phyloP scores from a whole-genome alignment of 2,329 filamentous ascomycete genomes.

The Penicillium sp. region DNA sequence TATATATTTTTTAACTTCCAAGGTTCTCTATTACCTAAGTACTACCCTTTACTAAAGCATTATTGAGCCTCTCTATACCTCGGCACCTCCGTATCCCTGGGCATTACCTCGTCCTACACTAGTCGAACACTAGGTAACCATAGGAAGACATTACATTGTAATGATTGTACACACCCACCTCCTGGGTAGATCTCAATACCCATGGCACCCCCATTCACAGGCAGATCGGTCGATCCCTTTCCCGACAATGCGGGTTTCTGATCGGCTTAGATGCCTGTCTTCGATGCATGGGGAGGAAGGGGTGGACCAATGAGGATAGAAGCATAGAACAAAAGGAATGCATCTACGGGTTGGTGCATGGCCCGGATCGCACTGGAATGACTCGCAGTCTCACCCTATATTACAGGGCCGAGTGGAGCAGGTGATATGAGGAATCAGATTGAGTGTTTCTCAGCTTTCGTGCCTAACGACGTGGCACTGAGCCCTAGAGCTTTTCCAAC shows the following conservation, averaged over 20 bases:
- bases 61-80: background rate
- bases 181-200: background rate
- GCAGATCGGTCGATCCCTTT: conserved; percentile 18
- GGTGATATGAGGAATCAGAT: conserved; percentile 7
- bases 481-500: background rate
- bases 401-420: conserved; percentile 22
- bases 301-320: conserved; percentile 11
- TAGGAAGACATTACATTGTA: too few species aligned
- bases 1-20: conserved; percentile 2
- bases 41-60: too few species aligned
- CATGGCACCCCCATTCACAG: conserved; percentile 3
- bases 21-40: too few species aligned
- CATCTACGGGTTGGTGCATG: conserved; percentile 1
- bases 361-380: conserved; percentile 11
- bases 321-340: conserved; percentile 5
- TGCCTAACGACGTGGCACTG: background rate
- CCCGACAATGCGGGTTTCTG: conserved; percentile 19
- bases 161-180: too few species aligned
- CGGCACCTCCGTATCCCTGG: too few species aligned
- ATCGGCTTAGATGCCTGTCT: conserved; percentile 21
- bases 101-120: too few species aligned
- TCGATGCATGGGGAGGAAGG: conserved; percentile 15
- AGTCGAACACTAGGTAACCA: too few species aligned
- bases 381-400: conserved; percentile 17
- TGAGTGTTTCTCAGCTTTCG: conserved; percentile 1